Base-by-base conservation (phyloP, 2,329 filamentous ascomycete genomes). In the Exophiala oligosperma region DNA sequence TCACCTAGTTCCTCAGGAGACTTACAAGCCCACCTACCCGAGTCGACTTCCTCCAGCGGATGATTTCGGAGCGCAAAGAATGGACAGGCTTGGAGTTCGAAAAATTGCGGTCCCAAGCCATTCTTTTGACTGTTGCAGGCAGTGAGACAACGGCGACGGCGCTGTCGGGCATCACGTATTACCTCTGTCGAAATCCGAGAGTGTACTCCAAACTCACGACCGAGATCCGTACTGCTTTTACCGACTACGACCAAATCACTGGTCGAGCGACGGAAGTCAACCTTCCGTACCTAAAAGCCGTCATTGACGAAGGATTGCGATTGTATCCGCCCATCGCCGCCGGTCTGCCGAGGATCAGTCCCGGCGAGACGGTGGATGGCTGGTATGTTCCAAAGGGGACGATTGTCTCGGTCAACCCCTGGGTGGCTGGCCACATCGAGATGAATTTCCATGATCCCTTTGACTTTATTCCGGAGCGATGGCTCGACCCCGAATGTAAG, bases 401-500 rank as follows among this genome's bases (percentile, higher is more conserved):
- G 35, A 37, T 37, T 59, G 86, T 91, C 0, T 89, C 88, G 3
- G 88, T 84, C 69, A 90, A 84, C 51, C 83, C 88, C 0, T 92
- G 88, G 88, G 83, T 91, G 21, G 32, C 53, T 21, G 46, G 46
- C n/a, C 53, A 56, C 40, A 44, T 29, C 47, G 38, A 37, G 35
- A 29, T 9, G 7, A 67, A 68, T 49, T 68, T 68, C 50, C 28
- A 44, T 14, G 26, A 51, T 17, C 51, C 66, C 8, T 52, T 54
- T 17, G 47, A 61, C 1, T 68, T 68, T 49, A 51, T 60, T 9
- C 66, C 66, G 2, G 62, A 67, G 35, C 56, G 65, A 9, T 66
- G 65, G 64, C 38, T 68, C 2, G 52, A 54, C 28, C 37, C 23
- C 1, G 47, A 50, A 12, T 50, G 37, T 29, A 43, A 49, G 7